Evolutionary conservation across 1,284 basidiomycete species (phyloP).

Genomic region (Marasmius sp.): DNA sequence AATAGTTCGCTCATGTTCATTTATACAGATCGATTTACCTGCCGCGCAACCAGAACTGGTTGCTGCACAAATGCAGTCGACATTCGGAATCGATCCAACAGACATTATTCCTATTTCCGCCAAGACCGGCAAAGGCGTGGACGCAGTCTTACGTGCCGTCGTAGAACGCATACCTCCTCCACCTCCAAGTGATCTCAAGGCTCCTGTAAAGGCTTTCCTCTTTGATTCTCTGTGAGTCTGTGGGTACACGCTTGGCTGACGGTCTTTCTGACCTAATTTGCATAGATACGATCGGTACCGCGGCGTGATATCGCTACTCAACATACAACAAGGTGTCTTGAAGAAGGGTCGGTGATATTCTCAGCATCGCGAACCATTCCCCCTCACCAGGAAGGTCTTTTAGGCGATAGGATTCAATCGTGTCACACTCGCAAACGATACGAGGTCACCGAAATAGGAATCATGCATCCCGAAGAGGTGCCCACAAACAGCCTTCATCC

Average conservation of each 20-base stretch:
- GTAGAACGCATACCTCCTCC: conserved; percentile 84
- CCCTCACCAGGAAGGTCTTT: conserved; percentile 3
- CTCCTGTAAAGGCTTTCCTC: conserved; percentile 80
- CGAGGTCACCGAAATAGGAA: conserved; percentile 89
- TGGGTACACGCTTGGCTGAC: conserved; percentile 3
- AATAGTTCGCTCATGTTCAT: background rate
- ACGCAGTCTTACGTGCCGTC: conserved; percentile 77
- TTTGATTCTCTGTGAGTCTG: conserved; percentile 86
- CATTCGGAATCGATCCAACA: conserved; percentile 75
- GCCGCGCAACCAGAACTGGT: conserved; percentile 83
- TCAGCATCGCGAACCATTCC: conserved; percentile 1
- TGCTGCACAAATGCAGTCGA: conserved; percentile 76
- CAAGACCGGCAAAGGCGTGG: conserved; percentile 87
- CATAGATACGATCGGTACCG: conserved; percentile 92
- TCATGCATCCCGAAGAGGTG: conserved; percentile 90
- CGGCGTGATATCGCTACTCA: conserved; percentile 93
- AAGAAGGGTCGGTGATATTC: conserved; percentile 50
- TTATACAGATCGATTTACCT: conserved; percentile 78
- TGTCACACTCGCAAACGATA: conserved; percentile 88
- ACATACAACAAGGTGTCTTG: conserved; percentile 67
- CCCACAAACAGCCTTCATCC: conserved; percentile 70
- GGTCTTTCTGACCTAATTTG: conserved; percentile 4
- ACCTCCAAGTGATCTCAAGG: conserved; percentile 39
- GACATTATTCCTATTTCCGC: conserved; percentile 85
- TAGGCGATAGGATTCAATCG: conserved; percentile 89